Conservation (phyloP, 2,329 filamentous ascomycete species). For the Exserohilum rostratum region DNA sequence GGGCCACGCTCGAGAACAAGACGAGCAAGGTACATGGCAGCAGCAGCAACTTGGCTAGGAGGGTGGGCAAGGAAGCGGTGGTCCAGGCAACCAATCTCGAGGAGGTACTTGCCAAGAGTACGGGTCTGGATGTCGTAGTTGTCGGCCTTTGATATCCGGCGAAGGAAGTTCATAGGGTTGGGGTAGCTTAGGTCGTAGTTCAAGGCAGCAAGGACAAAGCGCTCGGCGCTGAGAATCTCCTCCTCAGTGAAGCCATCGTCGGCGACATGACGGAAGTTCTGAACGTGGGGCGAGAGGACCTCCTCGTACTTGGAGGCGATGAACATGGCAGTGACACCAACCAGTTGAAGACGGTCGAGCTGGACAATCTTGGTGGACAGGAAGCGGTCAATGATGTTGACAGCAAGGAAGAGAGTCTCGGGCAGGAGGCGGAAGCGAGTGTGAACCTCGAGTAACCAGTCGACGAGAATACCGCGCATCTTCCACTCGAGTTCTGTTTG, state of each 20-base stretch:
- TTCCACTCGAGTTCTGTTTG: constrained; percentile 98
- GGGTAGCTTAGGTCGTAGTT: constrained; percentile 98
- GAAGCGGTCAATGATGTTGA: constrained; percentile 99
- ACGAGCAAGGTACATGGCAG: constrained; percentile 92
- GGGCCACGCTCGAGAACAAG: constrained; percentile 87
- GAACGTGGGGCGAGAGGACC: constrained; percentile 93
- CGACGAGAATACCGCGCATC: constrained; percentile 94
- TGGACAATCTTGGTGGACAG: constrained; percentile 94
- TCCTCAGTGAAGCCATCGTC: constrained; percentile 95
- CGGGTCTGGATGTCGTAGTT: constrained; percentile 98
- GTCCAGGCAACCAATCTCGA: constrained; percentile 95
- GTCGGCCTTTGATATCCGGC: constrained; percentile 98
- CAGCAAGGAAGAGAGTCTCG: constrained; percentile 93
- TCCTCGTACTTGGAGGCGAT: constrained; percentile 99
- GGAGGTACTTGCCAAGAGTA: constrained; percentile 95
- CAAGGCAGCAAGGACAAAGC: constrained; percentile 86
- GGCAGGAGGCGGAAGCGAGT: constrained; percentile 94
- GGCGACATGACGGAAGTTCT: constrained; percentile 95
- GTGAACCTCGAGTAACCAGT: constrained; percentile 98
- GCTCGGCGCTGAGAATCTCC: constrained; percentile 96
- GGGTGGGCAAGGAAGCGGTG: constrained; percentile 90
- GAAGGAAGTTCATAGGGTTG: constrained; percentile 99
- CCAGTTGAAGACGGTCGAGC: constrained; percentile 92
- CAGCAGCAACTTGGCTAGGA: constrained; percentile 88
- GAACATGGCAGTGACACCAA: constrained; percentile 99